Evolutionary conservation across 1,284 basidiomycete species (phyloP), one percentile per base, ranked within the genome.

Genomic region (Rhodotorula sp.): DNA sequence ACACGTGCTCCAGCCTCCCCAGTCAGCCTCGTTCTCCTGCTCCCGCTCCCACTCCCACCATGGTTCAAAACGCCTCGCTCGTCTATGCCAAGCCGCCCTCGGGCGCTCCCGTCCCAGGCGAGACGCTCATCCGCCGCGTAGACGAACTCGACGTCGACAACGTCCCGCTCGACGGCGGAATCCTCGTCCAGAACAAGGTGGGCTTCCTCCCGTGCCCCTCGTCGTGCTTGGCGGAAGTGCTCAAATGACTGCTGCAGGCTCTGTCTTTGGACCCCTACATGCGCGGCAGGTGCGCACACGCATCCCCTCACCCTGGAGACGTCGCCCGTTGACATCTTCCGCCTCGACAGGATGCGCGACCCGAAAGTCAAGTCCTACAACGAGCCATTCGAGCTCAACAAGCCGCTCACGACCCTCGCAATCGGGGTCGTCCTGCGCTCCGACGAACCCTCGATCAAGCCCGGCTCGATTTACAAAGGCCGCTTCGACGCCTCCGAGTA

Each of bases 261-360:
- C 72, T 85, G 8, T 83, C 46, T 81, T 22, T 85, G 36, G 85
- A 86, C 72, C 85, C 85, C 0, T 86, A 85, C 76, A 73, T 85
- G 78, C 78, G 83, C 9, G 68, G 68, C 6, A 32, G 75, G 10
- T 44, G 39, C 39, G 39, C 39, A 44, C 39, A n/a, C n/a, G n/a
- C n/a, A n/a, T n/a, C n/a, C n/a, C n/a, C n/a, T n/a, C n/a, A n/a
- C n/a, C n/a, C n/a, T n/a, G n/a, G n/a, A n/a, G n/a, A 36, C 36
- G 13, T 36, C 36, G 36, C 36, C n/a, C n/a, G n/a, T n/a, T 36
- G 36, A 36, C 36, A 36, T 13, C 36, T 36, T 36, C 36, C 8
- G 13, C 36, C 36, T 8, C 13, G 36, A 36, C 39, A 44, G 51
- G 10, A 73, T 77, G 65, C 57, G 76, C 27, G 67, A 70, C 32